Base-by-base conservation (phyloP, 805 yeast genomes). In the Candida takata region DNA sequence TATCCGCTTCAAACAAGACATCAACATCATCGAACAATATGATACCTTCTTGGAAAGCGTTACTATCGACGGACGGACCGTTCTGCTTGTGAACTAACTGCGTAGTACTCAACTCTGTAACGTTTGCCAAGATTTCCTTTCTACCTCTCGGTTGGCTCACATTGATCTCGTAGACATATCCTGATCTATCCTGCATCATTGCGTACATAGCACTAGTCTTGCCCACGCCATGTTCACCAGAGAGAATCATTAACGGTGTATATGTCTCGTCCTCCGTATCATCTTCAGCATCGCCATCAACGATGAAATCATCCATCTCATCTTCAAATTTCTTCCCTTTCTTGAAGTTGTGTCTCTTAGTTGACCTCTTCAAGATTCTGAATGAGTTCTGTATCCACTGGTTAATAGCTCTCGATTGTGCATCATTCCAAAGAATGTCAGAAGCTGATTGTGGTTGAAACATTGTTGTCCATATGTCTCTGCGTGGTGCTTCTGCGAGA, bases 1-100 rank as follows among this genome's bases (percentile, higher is more conserved):
- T 74, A 49, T 92, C 97, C 23, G 72, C 76, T 27, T 70, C 75
- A 49, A 81, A 85, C 14, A 88, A 55, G 9, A 84, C 64, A 53
- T 90, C 95, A 27, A 84, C 88, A 49, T 90, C 96, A 47, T 88
- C 95, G 38, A 90, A 66, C 24, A 92, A 57, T 4, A 92, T 78
- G 6, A 86, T 62, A 7, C 90, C 87, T 40, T 74, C 69, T 40
- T 70, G 76, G 34, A 70, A 70, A 6, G 47, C 45, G 33, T 45
- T 36, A 32, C 45, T 36, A 10, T 37, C 35, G 11, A 23, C 31
- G 15, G 27, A 27, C 7, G 29, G 35, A 5, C 36, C 47, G 24
- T 57, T 57, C 15, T 41, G 44, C 33, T 63, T 63, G 44, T 80
- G 84, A 2, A 90, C 88, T 31, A 82, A 62, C 41, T 85, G 86